Evolutionary conservation across 768 basidiomycete species (phyloP).

Genomic region (Russula sp.): DNA sequence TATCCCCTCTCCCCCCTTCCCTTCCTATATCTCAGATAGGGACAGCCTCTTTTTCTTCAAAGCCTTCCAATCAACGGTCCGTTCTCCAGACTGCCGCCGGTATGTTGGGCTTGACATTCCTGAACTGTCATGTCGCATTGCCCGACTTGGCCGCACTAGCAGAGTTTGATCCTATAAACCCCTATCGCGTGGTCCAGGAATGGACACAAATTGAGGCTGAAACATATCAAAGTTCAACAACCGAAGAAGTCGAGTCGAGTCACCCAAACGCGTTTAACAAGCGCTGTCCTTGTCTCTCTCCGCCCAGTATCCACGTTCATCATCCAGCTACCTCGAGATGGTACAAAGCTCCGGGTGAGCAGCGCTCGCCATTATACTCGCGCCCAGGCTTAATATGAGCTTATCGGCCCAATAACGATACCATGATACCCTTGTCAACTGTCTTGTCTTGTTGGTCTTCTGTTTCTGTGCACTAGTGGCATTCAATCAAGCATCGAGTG

Average conservation of each 20-base stretch:
- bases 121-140: neutral
- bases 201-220: too few relatives aligned
- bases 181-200: neutral
- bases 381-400: neutral
- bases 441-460: neutral
- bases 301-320: neutral
- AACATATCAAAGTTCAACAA: constrained; percentile 12
- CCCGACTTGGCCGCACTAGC: neutral
- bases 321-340: neutral
- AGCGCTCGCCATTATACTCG: neutral
- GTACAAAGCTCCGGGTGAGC: constrained; percentile 4
- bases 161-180: constrained; percentile 2
- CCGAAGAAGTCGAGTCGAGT: constrained; percentile 7
- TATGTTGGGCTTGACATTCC: constrained; percentile 9
- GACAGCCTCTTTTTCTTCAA: neutral
- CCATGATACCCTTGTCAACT: neutral
- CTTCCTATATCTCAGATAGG: neutral
- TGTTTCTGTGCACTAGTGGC: neutral
- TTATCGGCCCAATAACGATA: neutral
- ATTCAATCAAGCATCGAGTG: neutral
- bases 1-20: neutral
- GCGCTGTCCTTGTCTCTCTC: neutral
- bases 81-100: neutral
- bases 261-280: neutral
- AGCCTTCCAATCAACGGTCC: neutral